Percentiles rank a stretch among this genome's conserved stretches.
These are phyloP conservation scores for Leccinum angustisporum DNA, from an alignment of 1,284 basidiomycete species.

Conservation along the genomic window DNA sequence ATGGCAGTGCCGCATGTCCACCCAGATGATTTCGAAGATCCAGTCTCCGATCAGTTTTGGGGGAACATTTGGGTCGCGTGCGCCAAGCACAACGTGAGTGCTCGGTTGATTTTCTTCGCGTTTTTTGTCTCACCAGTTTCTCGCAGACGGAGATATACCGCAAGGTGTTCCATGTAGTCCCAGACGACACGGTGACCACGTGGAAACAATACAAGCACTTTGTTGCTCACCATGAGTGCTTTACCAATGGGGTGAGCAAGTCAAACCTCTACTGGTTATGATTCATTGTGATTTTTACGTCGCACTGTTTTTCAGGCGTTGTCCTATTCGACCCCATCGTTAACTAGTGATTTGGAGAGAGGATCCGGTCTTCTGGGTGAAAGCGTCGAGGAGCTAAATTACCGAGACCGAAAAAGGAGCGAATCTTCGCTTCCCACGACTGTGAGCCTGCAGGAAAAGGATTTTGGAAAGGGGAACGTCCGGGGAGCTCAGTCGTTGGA, in stretches of 20 bases:
- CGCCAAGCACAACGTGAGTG: constrained; percentile 81
- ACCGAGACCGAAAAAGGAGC: constrained; percentile 21
- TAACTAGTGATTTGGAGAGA: constrained; percentile 53
- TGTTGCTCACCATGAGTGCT: constrained; percentile 70
- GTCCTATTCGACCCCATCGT: constrained; percentile 46
- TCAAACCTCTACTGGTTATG: neutral
- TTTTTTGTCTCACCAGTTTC: constrained; percentile 12
- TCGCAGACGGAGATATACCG: constrained; percentile 88
- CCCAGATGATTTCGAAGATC: constrained; percentile 82
- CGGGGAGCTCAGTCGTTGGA: constrained; percentile 71
- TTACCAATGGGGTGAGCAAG: constrained; percentile 61
- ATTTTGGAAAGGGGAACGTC: constrained; percentile 29
- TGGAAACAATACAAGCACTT: constrained; percentile 97
- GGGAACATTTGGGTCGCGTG: constrained; percentile 84
- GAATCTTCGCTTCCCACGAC: constrained; percentile 16
- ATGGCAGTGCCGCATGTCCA: constrained; percentile 72
- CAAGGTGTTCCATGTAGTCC: constrained; percentile 89
- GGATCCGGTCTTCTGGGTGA: constrained; percentile 30
- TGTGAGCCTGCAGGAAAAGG: constrained; percentile 25
- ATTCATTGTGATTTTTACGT: neutral
- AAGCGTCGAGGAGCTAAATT: constrained; percentile 20
- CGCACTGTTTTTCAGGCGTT: constrained; percentile 40
- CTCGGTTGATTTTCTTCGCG: constrained; percentile 5
- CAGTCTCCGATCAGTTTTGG: constrained; percentile 84
- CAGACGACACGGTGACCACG: constrained; percentile 87